Evolutionary conservation across 2,329 filamentous ascomycete species (phyloP).

Genomic region (Ophiosphaerella narmari): DNA sequence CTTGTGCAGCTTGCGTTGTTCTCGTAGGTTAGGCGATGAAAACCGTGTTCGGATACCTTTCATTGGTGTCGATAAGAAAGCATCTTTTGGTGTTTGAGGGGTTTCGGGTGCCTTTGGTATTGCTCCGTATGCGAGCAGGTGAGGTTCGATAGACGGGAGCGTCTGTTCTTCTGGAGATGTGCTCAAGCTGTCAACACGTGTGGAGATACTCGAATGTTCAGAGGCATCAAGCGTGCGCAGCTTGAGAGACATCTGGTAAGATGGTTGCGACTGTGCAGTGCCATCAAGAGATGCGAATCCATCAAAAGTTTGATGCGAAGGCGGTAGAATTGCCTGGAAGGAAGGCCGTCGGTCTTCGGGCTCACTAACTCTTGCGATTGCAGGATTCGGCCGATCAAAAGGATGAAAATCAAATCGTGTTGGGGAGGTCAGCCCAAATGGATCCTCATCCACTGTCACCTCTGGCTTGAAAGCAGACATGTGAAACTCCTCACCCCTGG

Average conservation of each 20-base stretch:
- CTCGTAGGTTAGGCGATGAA: conserved; percentile 46
- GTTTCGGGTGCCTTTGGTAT: conserved; percentile 20
- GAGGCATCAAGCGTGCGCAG: conserved; percentile 14
- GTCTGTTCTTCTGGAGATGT: conserved; percentile 21
- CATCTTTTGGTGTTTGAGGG: conserved; percentile 17
- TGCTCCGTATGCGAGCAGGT: conserved; percentile 6
- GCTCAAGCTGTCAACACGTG: conserved; percentile 32
- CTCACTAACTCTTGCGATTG: conserved; percentile 20
- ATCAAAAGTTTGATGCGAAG: conserved; percentile 38
- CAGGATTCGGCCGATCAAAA: conserved; percentile 27
- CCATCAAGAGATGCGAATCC: conserved; percentile 44
- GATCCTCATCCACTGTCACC: conserved; percentile 39
- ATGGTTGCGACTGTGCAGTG: conserved; percentile 35
- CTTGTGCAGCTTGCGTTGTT: conserved; percentile 45
- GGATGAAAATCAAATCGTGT: conserved; percentile 49
- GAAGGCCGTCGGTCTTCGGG: conserved; percentile 38
- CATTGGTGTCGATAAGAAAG: conserved; percentile 37
- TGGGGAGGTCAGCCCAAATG: conserved; percentile 46
- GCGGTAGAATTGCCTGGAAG: conserved; percentile 43
- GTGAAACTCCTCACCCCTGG: conserved; percentile 43
- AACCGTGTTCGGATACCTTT: conserved; percentile 43
- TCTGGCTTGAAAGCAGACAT: conserved; percentile 44
- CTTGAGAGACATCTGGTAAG: conserved; percentile 14
- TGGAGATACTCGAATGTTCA: conserved; percentile 10
- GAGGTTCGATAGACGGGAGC: conserved; percentile 12